Evolutionary conservation across 1,284 basidiomycete species (phyloP).

Genomic region (Leccinum fallax): DNA sequence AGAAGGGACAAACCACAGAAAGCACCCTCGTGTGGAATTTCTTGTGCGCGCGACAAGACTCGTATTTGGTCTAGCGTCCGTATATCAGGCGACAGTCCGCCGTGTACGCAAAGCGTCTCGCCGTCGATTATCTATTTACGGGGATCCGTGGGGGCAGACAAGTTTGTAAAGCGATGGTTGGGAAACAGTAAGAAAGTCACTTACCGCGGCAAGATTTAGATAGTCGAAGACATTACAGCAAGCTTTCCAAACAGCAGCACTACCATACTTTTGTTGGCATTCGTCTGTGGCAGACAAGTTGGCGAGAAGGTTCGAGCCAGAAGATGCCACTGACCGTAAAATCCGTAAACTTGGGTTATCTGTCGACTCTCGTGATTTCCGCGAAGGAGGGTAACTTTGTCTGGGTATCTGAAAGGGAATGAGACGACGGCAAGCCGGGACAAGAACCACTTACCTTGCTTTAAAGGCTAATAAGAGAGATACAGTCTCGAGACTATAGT

Average conservation of each 20-base stretch:
- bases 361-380: constrained; percentile 97
- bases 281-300: constrained; percentile 62
- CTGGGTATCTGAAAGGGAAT: constrained; percentile 71
- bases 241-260: constrained; percentile 92
- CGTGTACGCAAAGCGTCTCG: constrained; percentile 89
- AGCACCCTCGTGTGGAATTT: constrained; percentile 97
- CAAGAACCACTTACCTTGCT: constrained; percentile 63
- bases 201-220: constrained; percentile 88
- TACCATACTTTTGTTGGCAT: constrained; percentile 96
- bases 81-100: constrained; percentile 91
- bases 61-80: constrained; percentile 91
- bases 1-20: constrained; percentile 75
- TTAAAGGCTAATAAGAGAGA: constrained; percentile 89
- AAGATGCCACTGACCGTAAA: constrained; percentile 72
- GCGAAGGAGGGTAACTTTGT: constrained; percentile 86
- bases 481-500: constrained; percentile 96
- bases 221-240: constrained; percentile 97
- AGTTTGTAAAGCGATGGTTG: not conserved
- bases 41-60: constrained; percentile 88
- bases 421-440: constrained; percentile 5
- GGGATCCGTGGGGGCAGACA: not conserved
- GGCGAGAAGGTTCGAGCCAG: not conserved
- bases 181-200: constrained; percentile 33
- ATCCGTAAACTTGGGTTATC: constrained; percentile 98
- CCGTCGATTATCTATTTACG: constrained; percentile 85